Evolutionary conservation across 169 alveolate species (phyloP), one percentile per base, ranked within the genome.

Genomic region (Cryptosporidium parvum): DNA sequence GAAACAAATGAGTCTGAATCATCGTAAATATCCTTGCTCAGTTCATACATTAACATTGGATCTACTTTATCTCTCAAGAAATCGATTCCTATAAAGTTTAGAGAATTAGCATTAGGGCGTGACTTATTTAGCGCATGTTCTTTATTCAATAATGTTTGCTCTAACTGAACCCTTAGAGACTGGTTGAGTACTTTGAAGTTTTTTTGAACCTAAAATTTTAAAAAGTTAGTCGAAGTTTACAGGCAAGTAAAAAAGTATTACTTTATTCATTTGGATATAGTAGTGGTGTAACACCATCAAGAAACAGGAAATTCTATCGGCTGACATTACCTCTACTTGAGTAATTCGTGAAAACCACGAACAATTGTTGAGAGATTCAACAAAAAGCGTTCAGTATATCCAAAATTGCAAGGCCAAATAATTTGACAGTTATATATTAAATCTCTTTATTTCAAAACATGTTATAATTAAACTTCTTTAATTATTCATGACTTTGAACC

Each of bases 91-190:
- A 70, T 26, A 73, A 73, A 59, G 35, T 42, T 59, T 21, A 65
- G 29, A 7, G 70, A 70, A 69, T 45, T 51, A 21, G 51, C 75
- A n/a, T 85, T 62, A n/a, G 91, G 45, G 16, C 70, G 52, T 21
- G 91, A 89, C 10, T 73, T 33, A 23, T 84, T 42, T 39, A 86
- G 75, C 29, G 61, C 58, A 35, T 59, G 75, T 18, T 86, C 73
- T 65, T 84, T 85, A 12, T 62, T 39, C 45, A 72, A 26, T 84
- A 86, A 53, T 4, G 87, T 89, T 7, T 67, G 71, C 29, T 58
- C 61, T 51, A 92, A 65, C 69, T 92, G 94, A 23, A n/a, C 59
- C n/a, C 91, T 70, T 21, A 86, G 75, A 18, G 93, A 85, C 52
- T 92, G 94, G n/a, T 69, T 53, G 9, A 92, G 62, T 1, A 67